These are phyloP conservation scores for Botrytis fragariae DNA, from an alignment of 2,329 filamentous ascomycete species.

Conservation along the genomic window DNA sequence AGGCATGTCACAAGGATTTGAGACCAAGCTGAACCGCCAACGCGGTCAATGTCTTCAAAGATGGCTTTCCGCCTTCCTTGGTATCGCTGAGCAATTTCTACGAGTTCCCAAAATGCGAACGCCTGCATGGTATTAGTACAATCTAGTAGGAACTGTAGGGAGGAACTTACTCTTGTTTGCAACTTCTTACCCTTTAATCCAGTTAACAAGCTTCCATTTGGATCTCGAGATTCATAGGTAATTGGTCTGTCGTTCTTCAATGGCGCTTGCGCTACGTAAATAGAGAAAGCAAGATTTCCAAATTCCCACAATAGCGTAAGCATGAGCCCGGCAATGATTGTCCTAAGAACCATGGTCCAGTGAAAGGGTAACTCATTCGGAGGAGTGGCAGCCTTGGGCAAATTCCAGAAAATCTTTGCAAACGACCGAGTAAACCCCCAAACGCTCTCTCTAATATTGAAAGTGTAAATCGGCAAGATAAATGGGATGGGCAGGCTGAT, in stretches of 20 bases:
- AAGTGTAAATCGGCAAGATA: constrained; percentile 51
- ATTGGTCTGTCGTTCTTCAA: constrained; percentile 82
- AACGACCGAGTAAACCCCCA: constrained; percentile 71
- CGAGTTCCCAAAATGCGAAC: constrained; percentile 90
- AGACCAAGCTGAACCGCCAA: constrained; percentile 75
- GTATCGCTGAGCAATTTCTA: constrained; percentile 73
- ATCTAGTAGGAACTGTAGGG: neutral
- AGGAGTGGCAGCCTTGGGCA: constrained; percentile 68
- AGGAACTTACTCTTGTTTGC: constrained; percentile 59
- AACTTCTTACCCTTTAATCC: constrained; percentile 83
- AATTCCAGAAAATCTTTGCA: constrained; percentile 69
- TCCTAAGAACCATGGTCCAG: constrained; percentile 54
- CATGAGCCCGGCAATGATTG: constrained; percentile 60
- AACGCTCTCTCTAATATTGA: constrained; percentile 58
- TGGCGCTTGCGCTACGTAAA: constrained; percentile 78
- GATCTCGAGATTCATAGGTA: constrained; percentile 81
- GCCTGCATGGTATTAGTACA: constrained; percentile 46
- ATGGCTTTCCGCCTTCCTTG: constrained; percentile 72
- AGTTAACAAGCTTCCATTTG: constrained; percentile 83
- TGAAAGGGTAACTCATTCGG: constrained; percentile 58
- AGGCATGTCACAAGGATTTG: constrained; percentile 72
- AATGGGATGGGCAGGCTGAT: constrained; percentile 40
- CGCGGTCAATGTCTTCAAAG: constrained; percentile 82
- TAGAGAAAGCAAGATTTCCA: constrained; percentile 72
- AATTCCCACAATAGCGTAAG: constrained; percentile 73